phyloP scores from a whole-genome alignment of 306 rosid genomes.

The Cucurbita ficifolia region DNA sequence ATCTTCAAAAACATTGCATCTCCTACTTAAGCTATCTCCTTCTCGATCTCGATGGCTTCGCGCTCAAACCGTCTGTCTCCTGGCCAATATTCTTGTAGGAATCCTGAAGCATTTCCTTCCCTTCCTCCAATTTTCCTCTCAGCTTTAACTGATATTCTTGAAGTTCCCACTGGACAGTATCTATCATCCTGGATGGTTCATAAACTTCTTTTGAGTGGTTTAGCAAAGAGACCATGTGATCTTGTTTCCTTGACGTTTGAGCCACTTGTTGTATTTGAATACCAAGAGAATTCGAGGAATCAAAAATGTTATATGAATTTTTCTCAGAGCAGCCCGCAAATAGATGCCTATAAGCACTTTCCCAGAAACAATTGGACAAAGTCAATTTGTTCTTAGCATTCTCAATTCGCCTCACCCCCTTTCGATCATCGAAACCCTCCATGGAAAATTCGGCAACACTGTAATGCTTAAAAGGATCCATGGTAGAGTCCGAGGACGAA shows the following conservation, averaged over 20 bases:
- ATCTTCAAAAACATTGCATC: slow-evolving; percentile 39
- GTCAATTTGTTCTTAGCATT: slow-evolving; percentile 39
- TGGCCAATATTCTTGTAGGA: slow-evolving; percentile 32
- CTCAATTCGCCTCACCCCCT: slow-evolving; percentile 29
- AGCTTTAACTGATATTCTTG: slow-evolving; percentile 45
- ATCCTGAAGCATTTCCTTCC: slow-evolving; percentile 35
- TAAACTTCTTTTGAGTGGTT: slow-evolving; percentile 35
- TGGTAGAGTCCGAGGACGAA: not conserved
- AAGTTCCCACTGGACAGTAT: slow-evolving; percentile 32
- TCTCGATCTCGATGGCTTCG: slow-evolving; percentile 47
- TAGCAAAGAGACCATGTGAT: slow-evolving; percentile 29
- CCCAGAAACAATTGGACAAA: slow-evolving; percentile 47
- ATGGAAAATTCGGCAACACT: slow-evolving; percentile 36
- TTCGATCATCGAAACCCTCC: slow-evolving; percentile 37
- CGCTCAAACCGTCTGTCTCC: slow-evolving; percentile 38
- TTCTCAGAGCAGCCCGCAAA: slow-evolving; percentile 60
- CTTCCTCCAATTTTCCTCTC: slow-evolving; percentile 37
- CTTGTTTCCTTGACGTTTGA: slow-evolving; percentile 24
- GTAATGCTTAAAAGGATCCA: not conserved
- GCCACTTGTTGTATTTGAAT: slow-evolving; percentile 28
- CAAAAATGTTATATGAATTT: slow-evolving; percentile 23
- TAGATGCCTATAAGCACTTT: slow-evolving; percentile 42
- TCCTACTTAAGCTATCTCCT: slow-evolving; percentile 46
- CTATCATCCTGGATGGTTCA: slow-evolving; percentile 43
- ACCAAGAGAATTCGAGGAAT: slow-evolving; percentile 35